Evolutionary conservation across 257 asterid species (phyloP), one percentile per base, ranked within the genome.

Genomic region (Haberlea rhodopensis): DNA sequence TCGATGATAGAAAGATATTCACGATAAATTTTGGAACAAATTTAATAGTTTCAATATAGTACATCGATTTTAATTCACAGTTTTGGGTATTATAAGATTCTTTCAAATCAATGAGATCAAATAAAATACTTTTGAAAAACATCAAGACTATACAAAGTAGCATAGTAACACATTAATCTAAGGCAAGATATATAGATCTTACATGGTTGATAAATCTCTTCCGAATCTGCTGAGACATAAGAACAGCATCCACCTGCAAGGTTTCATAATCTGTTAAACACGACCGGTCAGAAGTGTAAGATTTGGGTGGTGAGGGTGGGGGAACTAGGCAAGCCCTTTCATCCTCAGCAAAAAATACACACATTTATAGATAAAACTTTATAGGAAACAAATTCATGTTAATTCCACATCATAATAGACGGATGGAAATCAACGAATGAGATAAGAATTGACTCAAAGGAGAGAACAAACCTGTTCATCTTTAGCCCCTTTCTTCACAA

Each of bases 181-280:
- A 49, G 54, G 46, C 65, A 72, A 46, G 62, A 67, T 59, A 34
- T 37, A 57, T 25, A 64, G 72, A 73, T 53, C 58, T 66, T 61
- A 84, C 97, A 85, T 94, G 99, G 76, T 83, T 76, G 57, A 43
- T 56, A 80, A 81, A 94, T 85, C 92, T 86, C 73, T 57, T 86
- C 52, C 76, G 87, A 59, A 94, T 82, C 71, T 84, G 94, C 79
- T 86, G 75, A 62, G 99, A 62, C 81, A 94, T 67, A 66, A 71
- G 78, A 63, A 53, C 87, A 57, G 99, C 97, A 76, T 94, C 99
- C 57, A 94, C 89, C 99, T 94, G 80, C 65, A 78, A 59, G 62
- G 34, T 19, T 65, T 63, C 53, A 73, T 65, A 62, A 40, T 66
- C 48, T 28, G 71, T 75, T 68, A n/a, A 67, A 54, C 27, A 60